phyloP scores from a whole-genome alignment of 345 rosid genomes.

The Murraya paniculata region DNA sequence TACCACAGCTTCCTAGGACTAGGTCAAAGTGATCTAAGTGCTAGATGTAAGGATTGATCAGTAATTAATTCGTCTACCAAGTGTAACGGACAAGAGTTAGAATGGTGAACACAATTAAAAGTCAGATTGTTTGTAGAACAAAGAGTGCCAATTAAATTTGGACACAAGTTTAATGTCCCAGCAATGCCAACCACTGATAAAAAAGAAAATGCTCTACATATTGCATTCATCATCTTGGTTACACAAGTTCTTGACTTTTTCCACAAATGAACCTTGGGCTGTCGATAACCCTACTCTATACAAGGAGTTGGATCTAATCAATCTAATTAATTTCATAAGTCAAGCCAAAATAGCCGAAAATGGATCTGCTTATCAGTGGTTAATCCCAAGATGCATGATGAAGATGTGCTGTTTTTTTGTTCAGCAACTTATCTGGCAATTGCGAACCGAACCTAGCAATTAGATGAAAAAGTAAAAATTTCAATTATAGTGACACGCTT shows the following conservation, averaged over 20 bases:
- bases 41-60: not conserved
- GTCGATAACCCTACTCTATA: not conserved
- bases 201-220: not conserved
- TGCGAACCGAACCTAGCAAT: not conserved
- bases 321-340: not conserved
- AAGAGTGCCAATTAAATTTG: not conserved
- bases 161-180: not conserved
- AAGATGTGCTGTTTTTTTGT: not conserved
- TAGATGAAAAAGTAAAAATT: not conserved
- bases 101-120: not conserved
- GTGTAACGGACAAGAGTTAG: not conserved
- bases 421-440: not conserved
- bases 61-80: not conserved
- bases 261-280: not conserved
- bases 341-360: not conserved
- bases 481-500: not conserved
- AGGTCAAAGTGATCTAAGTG: not conserved
- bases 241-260: no score
- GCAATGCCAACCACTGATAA: not conserved
- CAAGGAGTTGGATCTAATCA: not conserved
- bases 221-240: not conserved
- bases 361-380: not conserved
- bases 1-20: not conserved
- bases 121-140: not conserved
- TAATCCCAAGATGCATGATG: not conserved